Evolutionary conservation across 495 filamentous ascomycete genomes (phyloP), one percentile per base, ranked within the genome.

Genomic region (Penicillium samsonianum): DNA sequence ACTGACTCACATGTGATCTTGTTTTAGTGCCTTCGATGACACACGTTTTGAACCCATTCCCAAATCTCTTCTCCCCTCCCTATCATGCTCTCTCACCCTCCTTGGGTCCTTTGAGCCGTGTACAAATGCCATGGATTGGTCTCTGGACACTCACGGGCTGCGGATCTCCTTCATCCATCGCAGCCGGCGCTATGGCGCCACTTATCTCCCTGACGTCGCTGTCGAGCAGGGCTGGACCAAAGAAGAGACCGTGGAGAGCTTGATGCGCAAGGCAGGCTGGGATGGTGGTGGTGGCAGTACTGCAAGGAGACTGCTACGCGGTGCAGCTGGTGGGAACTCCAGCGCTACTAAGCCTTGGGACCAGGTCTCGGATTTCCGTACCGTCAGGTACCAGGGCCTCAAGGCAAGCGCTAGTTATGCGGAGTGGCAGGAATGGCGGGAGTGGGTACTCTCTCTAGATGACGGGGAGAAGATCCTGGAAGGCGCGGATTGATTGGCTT

Each of bases 181-280:
- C 64, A 83, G 86, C 33, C 53, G 84, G 68, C 69, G 85, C 68
- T 70, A 82, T 72, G 65, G 78, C 10, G 84, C 90, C 10, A 97
- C 93, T 0, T 98, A 98, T 65, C 80, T 98, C 16, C 94, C 94
- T 0, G 91, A 97, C 68, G 93, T 98, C 11, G 84, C 93, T 3
- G 77, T 81, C 4, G 94, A 98, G 77, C 94, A 98, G 70, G 91
- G 89, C 20, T 98, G 94, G 94, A 90, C 85, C 14, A 96, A 94
- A 71, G 92, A 96, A 73, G 90, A 97, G 78, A 90, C 92, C 2
- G 64, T 98, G 22, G 80, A 90, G 35, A 93, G 89, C 69, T 71
- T 96, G 63, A 96, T 97, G 91, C 80, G 91, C 53, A 96, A 97
- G 78, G 93, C 92, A 0, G 92, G 92, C 1, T 97, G 91, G 92